A percentile compares a stretch with the other conserved stretches of the same genome.
phyloP scores from a whole-genome alignment of 768 basidiomycete genomes.

The Paxillus rubicundulus region DNA sequence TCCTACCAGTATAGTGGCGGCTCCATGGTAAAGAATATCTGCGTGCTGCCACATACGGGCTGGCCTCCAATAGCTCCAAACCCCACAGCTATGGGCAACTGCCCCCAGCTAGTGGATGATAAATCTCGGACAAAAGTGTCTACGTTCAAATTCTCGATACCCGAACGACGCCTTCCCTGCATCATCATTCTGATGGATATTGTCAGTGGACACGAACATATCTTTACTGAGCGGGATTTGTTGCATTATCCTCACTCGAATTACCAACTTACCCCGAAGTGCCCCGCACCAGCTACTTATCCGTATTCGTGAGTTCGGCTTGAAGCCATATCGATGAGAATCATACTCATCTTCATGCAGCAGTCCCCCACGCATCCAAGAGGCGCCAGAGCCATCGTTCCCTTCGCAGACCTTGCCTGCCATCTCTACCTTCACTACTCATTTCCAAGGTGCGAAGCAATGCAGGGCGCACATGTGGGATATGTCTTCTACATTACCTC shows the following conservation, averaged over 20 bases:
- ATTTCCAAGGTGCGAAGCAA: no score
- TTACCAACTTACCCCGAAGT: background rate
- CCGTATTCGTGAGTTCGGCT: background rate
- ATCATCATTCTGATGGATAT: background rate
- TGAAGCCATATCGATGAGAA: background rate
- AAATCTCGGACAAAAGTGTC: background rate
- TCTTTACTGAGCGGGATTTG: no score
- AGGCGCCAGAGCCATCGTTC: background rate
- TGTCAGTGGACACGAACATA: background rate
- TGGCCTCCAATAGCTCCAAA: no score
- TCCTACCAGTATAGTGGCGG: background rate
- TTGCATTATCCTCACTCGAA: no score
- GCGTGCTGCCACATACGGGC: background rate
- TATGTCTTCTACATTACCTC: no score
- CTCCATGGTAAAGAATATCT: background rate
- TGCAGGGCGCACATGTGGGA: no score
- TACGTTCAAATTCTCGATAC: background rate
- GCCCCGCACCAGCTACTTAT: background rate
- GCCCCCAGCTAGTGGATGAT: background rate
- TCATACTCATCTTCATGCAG: background rate
- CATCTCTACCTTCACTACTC: background rate
- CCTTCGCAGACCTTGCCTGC: no score
- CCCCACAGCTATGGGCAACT: no score
- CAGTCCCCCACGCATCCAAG: background rate
- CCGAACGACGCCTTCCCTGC: background rate